Base-by-base conservation (phyloP, 192 early-diverging fungal species). In the Coemansia sp. region DNA sequence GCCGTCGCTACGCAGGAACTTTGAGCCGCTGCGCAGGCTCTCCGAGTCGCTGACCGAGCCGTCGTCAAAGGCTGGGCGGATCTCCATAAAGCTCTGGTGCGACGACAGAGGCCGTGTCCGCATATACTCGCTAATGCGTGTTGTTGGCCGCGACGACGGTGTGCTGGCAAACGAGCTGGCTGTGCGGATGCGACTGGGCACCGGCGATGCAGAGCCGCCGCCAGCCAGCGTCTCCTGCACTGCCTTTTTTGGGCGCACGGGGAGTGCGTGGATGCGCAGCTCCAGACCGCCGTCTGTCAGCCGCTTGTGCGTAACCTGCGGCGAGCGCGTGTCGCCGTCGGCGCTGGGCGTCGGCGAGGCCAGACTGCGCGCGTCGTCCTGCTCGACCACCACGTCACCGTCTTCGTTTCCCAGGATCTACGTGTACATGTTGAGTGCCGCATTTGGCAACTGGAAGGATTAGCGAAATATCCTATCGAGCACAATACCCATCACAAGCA, bases 341-440 rank as follows among this genome's bases (percentile, higher is more conserved):
- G 27, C 22, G 61, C 60, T 69, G 38, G 68, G 61, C 3, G 60
- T 69, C 8, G 67, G 76, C 56, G 76, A 79, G 15, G 67, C 67
- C 38, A 67, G 58, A 29, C 60, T 56, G 47, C 59, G 43, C 29
- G 71, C 59, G 48, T 73, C 76, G 43, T 73, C 67, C 64, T 79
- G 76, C 65, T 79, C 67, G 9, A 79, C 76, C 11, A 79, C 56
- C 17, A 79, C 65, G 21, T 79, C 76, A 25, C 76, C 76, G 25
- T 79, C 76, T 59, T 79, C 76, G 56, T 79, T 79, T 35, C 76
- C 76, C 48, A 72, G 67, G 57, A 79, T 79, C 76, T 79, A 79
- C 27, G 5, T 5, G 27, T 27, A 27, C 27, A 27, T 27, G 27
- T 27, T 27, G 27, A 27, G 27, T 5, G 54, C 59, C 14, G 21